phyloP scores from a whole-genome alignment of 805 yeast species.

The Scheffersomyces amazonensis region DNA sequence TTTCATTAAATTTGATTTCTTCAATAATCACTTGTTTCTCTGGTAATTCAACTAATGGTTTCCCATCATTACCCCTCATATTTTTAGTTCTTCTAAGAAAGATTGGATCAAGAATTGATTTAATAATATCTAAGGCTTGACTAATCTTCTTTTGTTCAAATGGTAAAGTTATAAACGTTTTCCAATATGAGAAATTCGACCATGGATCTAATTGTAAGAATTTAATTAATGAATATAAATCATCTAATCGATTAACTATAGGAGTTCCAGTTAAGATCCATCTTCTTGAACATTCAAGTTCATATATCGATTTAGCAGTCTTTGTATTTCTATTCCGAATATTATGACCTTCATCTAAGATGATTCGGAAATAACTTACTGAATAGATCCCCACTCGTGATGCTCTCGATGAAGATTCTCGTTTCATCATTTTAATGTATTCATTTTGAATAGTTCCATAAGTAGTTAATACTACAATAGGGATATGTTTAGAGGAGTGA shows the following conservation, averaged over 20 bases:
- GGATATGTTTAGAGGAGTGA: constrained; percentile 39
- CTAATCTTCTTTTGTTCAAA: constrained; percentile 70
- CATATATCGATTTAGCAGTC: constrained; percentile 75
- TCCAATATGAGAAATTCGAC: constrained; percentile 84
- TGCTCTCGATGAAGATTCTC: constrained; percentile 22
- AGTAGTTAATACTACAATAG: constrained; percentile 74
- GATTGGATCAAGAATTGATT: constrained; percentile 79
- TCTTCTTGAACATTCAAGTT: constrained; percentile 57
- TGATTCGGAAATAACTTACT: constrained; percentile 69
- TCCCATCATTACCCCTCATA: constrained; percentile 74
- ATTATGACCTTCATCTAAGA: constrained; percentile 88
- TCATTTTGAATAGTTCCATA: constrained; percentile 86
- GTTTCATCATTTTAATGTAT: constrained; percentile 46
- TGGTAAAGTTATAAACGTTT: constrained; percentile 77
- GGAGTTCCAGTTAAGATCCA: constrained; percentile 96
- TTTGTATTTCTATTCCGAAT: constrained; percentile 77
- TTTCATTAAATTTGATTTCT: constrained; percentile 59
- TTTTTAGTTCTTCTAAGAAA: constrained; percentile 80
- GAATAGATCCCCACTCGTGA: constrained; percentile 59
- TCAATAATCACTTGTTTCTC: constrained; percentile 70
- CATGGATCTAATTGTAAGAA: constrained; percentile 85
- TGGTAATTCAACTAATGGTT: constrained; percentile 73
- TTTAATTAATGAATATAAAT: constrained; percentile 71
- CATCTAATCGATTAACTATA: constrained; percentile 83
- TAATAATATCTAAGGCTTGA: constrained; percentile 80